Percentiles rank a stretch among this genome's conserved stretches.
Conservation (phyloP, 164 flowering plant species). For the Echeveria elegans region DNA sequence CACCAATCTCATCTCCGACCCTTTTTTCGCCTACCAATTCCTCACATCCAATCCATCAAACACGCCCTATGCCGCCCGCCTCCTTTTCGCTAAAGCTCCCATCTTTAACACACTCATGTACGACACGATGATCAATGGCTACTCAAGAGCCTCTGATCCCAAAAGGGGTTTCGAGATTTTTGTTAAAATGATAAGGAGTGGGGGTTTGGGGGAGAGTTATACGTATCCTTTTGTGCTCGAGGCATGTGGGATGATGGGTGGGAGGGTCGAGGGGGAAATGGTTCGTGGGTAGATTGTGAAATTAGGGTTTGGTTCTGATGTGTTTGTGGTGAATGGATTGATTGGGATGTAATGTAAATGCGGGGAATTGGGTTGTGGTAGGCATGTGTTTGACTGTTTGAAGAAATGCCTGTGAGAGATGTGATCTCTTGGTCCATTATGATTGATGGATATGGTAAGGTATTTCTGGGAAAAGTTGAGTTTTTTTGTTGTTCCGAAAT, state of each 20-base stretch:
- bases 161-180: slow-evolving; percentile 6
- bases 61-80: slow-evolving; percentile 4
- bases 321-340: slow-evolving; percentile 15
- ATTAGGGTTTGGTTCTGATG: slow-evolving; percentile 10
- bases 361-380: slow-evolving; percentile 11
- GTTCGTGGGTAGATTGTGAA: slow-evolving; percentile 13
- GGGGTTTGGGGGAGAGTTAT: slow-evolving; percentile 8
- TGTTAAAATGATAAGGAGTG: slow-evolving; percentile 7
- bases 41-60: too few relatives aligned
- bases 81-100: slow-evolving; percentile 9
- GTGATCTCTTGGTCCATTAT: background rate
- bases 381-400: slow-evolving; percentile 10
- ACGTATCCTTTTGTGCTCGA: slow-evolving; percentile 12
- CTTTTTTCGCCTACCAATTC: slow-evolving; percentile 10
- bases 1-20: slow-evolving; percentile 11
- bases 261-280: slow-evolving; percentile 3
- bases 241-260: slow-evolving; percentile 10
- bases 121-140: slow-evolving; percentile 13
- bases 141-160: slow-evolving; percentile 4
- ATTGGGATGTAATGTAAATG: slow-evolving; percentile 11
- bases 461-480: slow-evolving; percentile 16
- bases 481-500: background rate
- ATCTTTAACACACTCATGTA: slow-evolving; percentile 9
- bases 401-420: slow-evolving; percentile 15
- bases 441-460: slow-evolving; percentile 5